Evolutionary conservation across 106 monocot genomes (phyloP), one percentile per base, ranked within the genome.

Genomic region (Acorus gramineus): DNA sequence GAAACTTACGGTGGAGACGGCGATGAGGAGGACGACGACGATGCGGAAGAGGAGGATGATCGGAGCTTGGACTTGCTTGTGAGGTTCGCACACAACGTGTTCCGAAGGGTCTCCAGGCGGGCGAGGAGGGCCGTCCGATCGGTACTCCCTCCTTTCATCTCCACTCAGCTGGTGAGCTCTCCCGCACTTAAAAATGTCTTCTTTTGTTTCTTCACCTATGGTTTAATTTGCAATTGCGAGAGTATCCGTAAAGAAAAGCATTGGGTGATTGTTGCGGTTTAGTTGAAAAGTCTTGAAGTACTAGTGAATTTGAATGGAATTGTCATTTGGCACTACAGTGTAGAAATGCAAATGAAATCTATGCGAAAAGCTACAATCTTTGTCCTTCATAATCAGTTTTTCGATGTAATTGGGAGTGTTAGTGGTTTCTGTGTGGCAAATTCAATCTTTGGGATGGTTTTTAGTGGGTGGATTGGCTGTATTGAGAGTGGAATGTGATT

Each of bases 61-160:
- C 66, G 84, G 66, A 99, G 98, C 71, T 77, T 92, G 78, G 98
- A 99, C 73, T 75, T 99, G 44, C 64, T 99, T 4, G 92, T 63
- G 43, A 65, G 73, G 42, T 89, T 99, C 47, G 62, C 92, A 2
- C 67, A 82, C 52, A 89, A 81, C 55, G 52, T 84, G 48, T 99
- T 89, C 75, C 46, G 76, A 6, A 99, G 80, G 65, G 66, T 86
- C 52, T 99, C 98, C 4, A 78, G 88, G 42, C 76, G 75, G 49
- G 88, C 77, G 47, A 69, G 92, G 44, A 83, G 69, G 76, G 83
- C 83, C 4, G 92, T 74, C 44, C 71, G 92, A 68, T 84, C 98
- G 14, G 89, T 99, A 13, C 92, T 99, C 28, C 98, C 92, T 7
- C 62, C 81, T 50, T 72, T 83, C 47, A 65, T 99, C 59, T 65